Evolutionary conservation across 192 early-diverging fungal genomes (phyloP).

Genomic region (Entomortierella parvispora): DNA sequence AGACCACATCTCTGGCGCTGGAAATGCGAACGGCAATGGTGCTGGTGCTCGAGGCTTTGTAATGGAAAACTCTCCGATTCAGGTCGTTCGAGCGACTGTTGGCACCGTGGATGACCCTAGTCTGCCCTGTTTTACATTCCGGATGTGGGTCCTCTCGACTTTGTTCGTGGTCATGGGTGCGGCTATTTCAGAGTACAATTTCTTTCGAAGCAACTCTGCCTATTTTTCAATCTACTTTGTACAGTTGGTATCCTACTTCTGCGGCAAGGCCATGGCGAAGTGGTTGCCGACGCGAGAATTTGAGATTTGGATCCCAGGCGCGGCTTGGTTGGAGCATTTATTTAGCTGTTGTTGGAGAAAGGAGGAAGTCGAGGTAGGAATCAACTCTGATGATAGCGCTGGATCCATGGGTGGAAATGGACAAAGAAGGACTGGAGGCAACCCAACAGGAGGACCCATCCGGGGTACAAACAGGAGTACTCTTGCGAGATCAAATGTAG

Average conservation of each 20-base stretch:
- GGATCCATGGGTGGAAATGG: slow-evolving; percentile 9
- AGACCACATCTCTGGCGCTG: too few species aligned
- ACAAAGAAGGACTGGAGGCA: not conserved
- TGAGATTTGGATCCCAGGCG: slow-evolving; percentile 18
- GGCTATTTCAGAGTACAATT: slow-evolving; percentile 54
- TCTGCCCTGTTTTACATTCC: slow-evolving; percentile 60
- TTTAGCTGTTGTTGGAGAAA: not conserved
- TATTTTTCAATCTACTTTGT: slow-evolving; percentile 53
- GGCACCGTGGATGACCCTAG: slow-evolving; percentile 52
- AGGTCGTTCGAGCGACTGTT: slow-evolving; percentile 50
- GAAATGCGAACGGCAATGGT: not conserved
- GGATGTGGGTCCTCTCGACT: slow-evolving; percentile 62
- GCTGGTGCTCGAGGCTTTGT: slow-evolving; percentile 6
- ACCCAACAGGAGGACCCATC: slow-evolving; percentile 12
- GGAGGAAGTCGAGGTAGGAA: slow-evolving; percentile 8
- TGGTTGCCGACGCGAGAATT: slow-evolving; percentile 28
- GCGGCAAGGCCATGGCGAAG: slow-evolving; percentile 50
- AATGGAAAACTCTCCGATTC: slow-evolving; percentile 49
- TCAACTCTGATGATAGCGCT: slow-evolving; percentile 10
- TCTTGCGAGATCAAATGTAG: slow-evolving; percentile 4
- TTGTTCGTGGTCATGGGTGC: slow-evolving; percentile 49
- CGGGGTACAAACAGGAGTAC: slow-evolving; percentile 11
- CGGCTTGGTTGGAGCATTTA: not conserved
- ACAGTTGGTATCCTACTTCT: slow-evolving; percentile 47
- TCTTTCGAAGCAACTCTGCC: slow-evolving; percentile 48